Evolutionary conservation across 2,329 filamentous ascomycete genomes (phyloP), one percentile per base, ranked within the genome.

Genomic region (Cytospora leucostoma): DNA sequence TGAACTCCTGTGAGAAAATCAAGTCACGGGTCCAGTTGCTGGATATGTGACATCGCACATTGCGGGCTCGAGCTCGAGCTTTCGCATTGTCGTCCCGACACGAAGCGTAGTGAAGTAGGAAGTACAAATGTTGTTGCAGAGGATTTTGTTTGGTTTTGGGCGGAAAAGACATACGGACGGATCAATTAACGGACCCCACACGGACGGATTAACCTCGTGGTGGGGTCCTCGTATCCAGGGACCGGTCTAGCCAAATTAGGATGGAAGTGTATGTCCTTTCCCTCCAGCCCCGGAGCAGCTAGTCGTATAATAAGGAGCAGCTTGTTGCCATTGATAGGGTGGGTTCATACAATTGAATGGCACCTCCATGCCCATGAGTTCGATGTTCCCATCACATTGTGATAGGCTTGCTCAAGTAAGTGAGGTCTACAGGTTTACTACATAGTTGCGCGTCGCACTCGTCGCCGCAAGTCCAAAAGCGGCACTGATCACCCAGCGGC

Each of bases 201-300:
- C 21, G 27, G 27, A 51, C 21, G 27, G 27, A 51, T 37, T n/a
- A 54, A 54, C 38, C 50, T 38, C 33, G 35, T 52, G 47, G 51
- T 47, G 52, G 52, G 62, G 62, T 52, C n/a, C 61, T 63, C 63
- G 56, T 65, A 58, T 65, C 40, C 40, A 44, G 60, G 52, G 56
- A 17, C 13, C 53, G 35, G 37, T 40, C 60, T 65, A 63, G 44
- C 63, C 47, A 4, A 8, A 57, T 63, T 21, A 35, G 52, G 60
- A 12, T 35, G 19, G 7, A 32, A 8, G 15, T 56, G 37, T 11
- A 35, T 35, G 27, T 27, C 27, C 27, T 27, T 27, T 4, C 27
- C 27, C 33, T 59, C 13, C 32, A 59, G 33, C 59, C 49, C 59
- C 49, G 52, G 27, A 27, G 27, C 21, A 40, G 44, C 35, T 53